Percentiles rank a stretch among this genome's conserved stretches.
Conservation (phyloP, 2,329 filamentous ascomycete genomes). For the Leptographium radiaticola region DNA sequence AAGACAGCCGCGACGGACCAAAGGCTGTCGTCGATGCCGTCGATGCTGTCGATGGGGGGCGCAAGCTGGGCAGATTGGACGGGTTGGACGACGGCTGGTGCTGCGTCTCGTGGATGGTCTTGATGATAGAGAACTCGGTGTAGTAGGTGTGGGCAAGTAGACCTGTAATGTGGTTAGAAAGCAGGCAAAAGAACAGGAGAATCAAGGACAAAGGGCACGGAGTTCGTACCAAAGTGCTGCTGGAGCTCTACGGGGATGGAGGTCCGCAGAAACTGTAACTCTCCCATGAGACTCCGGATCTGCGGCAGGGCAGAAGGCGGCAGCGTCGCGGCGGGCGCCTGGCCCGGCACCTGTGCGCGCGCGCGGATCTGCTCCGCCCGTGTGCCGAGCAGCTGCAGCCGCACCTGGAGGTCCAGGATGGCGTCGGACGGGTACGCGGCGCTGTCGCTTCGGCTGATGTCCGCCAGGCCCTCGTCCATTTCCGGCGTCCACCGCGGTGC, state of each 20-base stretch:
- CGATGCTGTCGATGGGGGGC: background rate
- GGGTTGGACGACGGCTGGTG: background rate
- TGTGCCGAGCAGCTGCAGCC: background rate
- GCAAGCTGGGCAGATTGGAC: background rate
- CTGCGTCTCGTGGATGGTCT: background rate
- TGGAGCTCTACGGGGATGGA: background rate
- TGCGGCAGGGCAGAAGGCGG: background rate
- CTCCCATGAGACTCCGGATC: background rate
- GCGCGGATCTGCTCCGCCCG: background rate
- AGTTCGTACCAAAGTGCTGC: background rate
- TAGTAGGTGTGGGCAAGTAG: background rate
- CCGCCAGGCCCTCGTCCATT: background rate
- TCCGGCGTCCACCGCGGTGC: background rate
- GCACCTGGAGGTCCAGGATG: background rate
- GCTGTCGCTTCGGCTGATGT: background rate
- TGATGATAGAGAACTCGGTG: background rate
- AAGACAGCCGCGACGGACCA: background rate
- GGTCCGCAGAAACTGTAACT: background rate
- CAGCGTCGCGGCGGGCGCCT: background rate
- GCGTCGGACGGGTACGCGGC: background rate
- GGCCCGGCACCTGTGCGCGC: background rate
- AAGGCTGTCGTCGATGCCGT: background rate
- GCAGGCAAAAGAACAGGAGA: background rate
- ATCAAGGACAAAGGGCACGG: background rate
- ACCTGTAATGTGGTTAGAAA: background rate